Base-by-base conservation (phyloP, 2,329 filamentous ascomycete species). In the Drechslerella dactyloides region DNA sequence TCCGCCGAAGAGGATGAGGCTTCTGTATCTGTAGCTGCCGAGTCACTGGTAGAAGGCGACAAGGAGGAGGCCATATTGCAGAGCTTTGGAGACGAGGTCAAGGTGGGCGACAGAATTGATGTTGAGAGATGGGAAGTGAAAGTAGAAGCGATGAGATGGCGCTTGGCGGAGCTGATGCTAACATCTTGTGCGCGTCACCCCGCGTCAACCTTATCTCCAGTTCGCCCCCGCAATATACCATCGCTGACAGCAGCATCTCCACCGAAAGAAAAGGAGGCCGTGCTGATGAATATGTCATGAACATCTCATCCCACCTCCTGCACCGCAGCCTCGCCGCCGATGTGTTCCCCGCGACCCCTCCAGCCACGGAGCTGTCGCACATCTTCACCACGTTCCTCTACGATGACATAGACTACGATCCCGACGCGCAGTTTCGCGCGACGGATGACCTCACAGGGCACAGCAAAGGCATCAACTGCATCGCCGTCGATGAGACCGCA, bases 211-310 rank as follows among this genome's bases (percentile, higher is more conserved):
- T 44, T 10, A 7, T 17, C 40, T 15, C 13, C 40, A 44, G 5
- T 13, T 13, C 40, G 13, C 17, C 40, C 19, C 44, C 44, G 19
- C 44, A 15, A 30, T 21, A 53, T 7, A 13, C 7, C 11, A 30
- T 6, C 13, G 2, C 23, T 4, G 10, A 11, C 50, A n/a, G n/a
- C 50, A 35, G 19, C 52, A 19, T n/a, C 21, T n/a, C 30, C 13
- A 13, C n/a, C 8, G 51, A 53, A 17, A 19, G 19, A 35, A 17
- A 17, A 23, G 4, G 27, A 33, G 4, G 30, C 10, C 48, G 21
- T 21, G 17, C 15, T 27, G 46, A 60, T 24, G 55, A 70, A 60
- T n/a, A 70, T 70, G 66, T 51, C 59, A 72, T 72, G 68, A 72
- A 51, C 60, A 72, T 65, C 51, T 65, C 68, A 50, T 40, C 60